Evolutionary conservation across 2,329 filamentous ascomycete species (phyloP).

Genomic region (Sarocladium oryzae): DNA sequence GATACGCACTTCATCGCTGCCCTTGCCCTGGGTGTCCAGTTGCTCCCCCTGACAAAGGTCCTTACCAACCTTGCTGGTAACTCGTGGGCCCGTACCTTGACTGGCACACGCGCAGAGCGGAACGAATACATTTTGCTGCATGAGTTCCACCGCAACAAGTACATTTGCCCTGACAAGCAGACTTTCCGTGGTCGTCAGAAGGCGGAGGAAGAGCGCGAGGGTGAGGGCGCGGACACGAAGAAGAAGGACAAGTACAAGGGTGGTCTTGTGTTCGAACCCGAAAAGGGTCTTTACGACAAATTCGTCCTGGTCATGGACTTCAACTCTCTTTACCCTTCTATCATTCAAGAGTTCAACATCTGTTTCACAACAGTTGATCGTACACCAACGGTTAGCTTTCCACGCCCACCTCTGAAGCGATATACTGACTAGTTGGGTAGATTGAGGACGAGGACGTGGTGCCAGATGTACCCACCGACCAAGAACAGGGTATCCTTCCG

Average conservation of each 20-base stretch:
- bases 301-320: slow-evolving; percentile 99
- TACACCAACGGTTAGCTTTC: slow-evolving; percentile 55
- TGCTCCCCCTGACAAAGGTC: slow-evolving; percentile 89
- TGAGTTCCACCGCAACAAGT: slow-evolving; percentile 94
- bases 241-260: slow-evolving; percentile 99
- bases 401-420: neutral
- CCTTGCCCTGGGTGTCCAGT: slow-evolving; percentile 79
- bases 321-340: slow-evolving; percentile 96
- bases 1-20: slow-evolving; percentile 96
- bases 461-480: slow-evolving; percentile 74
- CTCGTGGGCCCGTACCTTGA: slow-evolving; percentile 94
- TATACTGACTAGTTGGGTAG: slow-evolving; percentile 20
- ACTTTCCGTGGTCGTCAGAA: slow-evolving; percentile 70
- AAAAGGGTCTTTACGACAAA: slow-evolving; percentile 96
- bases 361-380: slow-evolving; percentile 97
- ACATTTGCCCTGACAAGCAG: slow-evolving; percentile 95
- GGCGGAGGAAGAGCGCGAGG: slow-evolving; percentile 65
- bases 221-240: slow-evolving; percentile 68
- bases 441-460: slow-evolving; percentile 73
- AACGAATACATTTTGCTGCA: slow-evolving; percentile 99
- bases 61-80: slow-evolving; percentile 95
- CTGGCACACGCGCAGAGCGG: slow-evolving; percentile 90
- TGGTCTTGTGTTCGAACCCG: slow-evolving; percentile 94
- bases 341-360: slow-evolving; percentile 99
- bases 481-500: slow-evolving; percentile 80